Conservation (phyloP, 495 filamentous ascomycete species). For the Talaromyces thailandensis region DNA sequence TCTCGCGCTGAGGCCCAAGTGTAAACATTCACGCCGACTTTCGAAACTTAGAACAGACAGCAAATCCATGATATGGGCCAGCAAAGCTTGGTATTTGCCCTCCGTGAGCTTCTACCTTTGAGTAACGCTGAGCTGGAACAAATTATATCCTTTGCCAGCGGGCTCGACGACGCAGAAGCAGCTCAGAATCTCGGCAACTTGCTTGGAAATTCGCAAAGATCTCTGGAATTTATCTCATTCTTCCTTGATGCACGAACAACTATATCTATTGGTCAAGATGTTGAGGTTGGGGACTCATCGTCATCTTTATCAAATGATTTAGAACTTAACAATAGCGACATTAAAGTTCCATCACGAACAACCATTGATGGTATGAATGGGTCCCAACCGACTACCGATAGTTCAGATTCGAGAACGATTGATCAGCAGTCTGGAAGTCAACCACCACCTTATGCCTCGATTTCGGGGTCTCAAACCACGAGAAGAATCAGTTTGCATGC, state of each 20-base stretch:
- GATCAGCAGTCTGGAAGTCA: not conserved
- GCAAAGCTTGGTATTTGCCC: not conserved
- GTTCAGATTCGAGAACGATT: not conserved
- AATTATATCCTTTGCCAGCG: not conserved
- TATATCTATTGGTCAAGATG: not conserved
- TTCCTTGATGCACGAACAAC: not conserved
- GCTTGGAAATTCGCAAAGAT: not conserved
- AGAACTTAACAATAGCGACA: not conserved
- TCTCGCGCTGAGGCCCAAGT: not conserved
- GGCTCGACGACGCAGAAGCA: not conserved
- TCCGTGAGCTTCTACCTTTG: not conserved
- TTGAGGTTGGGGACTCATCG: not conserved
- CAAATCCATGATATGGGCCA: not conserved
- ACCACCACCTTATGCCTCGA: not conserved
- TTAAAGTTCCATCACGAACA: too few relatives aligned
- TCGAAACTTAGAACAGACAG: not conserved
- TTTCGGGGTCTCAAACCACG: not conserved
- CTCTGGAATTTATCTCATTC: slow-evolving; percentile 1
- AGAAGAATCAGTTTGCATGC: not conserved
- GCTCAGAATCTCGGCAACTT: not conserved
- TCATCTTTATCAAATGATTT: not conserved
- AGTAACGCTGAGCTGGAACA: slow-evolving; percentile 1
- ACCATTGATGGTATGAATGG: too few relatives aligned
- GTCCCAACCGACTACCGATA: not conserved
- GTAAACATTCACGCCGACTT: not conserved